These are phyloP conservation scores for Gnaphalium uliginosum DNA, from an alignment of 129 eudicot species.

Conservation along the genomic window DNA sequence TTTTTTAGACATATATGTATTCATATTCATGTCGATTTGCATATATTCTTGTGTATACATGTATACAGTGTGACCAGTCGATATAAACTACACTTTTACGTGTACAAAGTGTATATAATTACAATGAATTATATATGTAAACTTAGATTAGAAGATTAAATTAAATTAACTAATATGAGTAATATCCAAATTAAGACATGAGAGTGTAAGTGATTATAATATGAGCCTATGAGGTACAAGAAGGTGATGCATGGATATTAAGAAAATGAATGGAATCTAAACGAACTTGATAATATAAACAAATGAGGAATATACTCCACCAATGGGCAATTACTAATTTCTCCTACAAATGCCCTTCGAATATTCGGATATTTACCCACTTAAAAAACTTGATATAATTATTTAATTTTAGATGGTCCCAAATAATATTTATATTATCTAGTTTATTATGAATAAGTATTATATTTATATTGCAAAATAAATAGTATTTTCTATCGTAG, in stretches of 20 bases:
- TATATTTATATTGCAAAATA: not conserved
- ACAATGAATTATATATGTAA: too few relatives aligned
- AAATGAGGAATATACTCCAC: conserved; percentile 39
- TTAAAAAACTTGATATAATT: conserved; percentile 8
- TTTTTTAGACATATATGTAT: not conserved
- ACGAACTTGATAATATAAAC: conserved; percentile 29
- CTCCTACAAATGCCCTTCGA: conserved; percentile 27
- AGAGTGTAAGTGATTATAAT: too few relatives aligned
- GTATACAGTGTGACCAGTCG: too few relatives aligned
- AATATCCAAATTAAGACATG: too few relatives aligned
- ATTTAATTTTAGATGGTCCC: conserved; percentile 29
- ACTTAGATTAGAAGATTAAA: too few relatives aligned
- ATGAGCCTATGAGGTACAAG: too few relatives aligned
- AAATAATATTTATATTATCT: conserved; percentile 23
- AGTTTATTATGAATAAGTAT: not conserved
- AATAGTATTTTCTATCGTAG: not conserved
- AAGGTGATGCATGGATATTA: conserved; percentile 6
- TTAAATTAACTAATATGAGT: too few relatives aligned
- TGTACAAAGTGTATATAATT: too few relatives aligned
- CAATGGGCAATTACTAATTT: conserved; percentile 18
- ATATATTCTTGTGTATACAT: not conserved
- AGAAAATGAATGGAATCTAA: conserved; percentile 26
- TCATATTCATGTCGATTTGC: not conserved
- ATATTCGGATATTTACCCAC: conserved; percentile 38
- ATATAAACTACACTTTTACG: too few relatives aligned